These are phyloP conservation scores for Phytomonas francai DNA, from an alignment of 208 protist species.

Conservation along the genomic window DNA sequence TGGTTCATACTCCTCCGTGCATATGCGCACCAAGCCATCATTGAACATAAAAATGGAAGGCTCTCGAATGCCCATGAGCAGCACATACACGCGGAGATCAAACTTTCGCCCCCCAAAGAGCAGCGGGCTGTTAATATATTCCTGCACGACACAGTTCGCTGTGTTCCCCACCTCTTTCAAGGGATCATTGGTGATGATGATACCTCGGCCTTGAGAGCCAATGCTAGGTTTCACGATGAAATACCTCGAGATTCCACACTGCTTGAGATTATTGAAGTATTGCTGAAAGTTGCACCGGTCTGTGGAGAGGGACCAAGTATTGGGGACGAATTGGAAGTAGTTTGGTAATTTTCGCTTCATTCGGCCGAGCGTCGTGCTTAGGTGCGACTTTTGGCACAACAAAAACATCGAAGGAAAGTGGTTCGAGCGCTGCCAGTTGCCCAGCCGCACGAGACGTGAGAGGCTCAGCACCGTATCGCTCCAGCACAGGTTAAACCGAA, in stretches of 20 bases:
- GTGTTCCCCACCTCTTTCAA: slow-evolving; percentile 68
- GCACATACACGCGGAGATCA: slow-evolving; percentile 94
- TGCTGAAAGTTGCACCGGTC: slow-evolving; percentile 66
- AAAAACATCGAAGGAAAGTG: slow-evolving; percentile 94
- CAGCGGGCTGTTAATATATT: slow-evolving; percentile 89
- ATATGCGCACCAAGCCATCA: slow-evolving; percentile 93
- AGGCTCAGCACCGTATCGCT: slow-evolving; percentile 89
- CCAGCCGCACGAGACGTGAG: slow-evolving; percentile 78
- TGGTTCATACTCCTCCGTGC: slow-evolving; percentile 86
- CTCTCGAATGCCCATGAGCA: slow-evolving; percentile 85
- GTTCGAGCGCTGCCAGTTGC: slow-evolving; percentile 93
- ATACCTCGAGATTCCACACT: slow-evolving; percentile 53
- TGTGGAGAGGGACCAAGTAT: slow-evolving; percentile 83
- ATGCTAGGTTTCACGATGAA: slow-evolving; percentile 94
- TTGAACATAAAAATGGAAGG: slow-evolving; percentile 90
- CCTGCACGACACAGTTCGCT: slow-evolving; percentile 90
- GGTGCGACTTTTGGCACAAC: slow-evolving; percentile 89
- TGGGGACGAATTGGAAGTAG: slow-evolving; percentile 87
- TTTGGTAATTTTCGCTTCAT: slow-evolving; percentile 72
- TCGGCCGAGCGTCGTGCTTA: slow-evolving; percentile 86
- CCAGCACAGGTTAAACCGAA: slow-evolving; percentile 93
- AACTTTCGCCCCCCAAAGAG: slow-evolving; percentile 94
- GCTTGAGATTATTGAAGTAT: slow-evolving; percentile 44
- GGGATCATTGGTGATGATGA: slow-evolving; percentile 85
- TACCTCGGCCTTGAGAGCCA: slow-evolving; percentile 91